Evolutionary conservation across 208 protist species (phyloP), one percentile per base, ranked within the genome.

Genomic region (Trypanosoma cruzi): DNA sequence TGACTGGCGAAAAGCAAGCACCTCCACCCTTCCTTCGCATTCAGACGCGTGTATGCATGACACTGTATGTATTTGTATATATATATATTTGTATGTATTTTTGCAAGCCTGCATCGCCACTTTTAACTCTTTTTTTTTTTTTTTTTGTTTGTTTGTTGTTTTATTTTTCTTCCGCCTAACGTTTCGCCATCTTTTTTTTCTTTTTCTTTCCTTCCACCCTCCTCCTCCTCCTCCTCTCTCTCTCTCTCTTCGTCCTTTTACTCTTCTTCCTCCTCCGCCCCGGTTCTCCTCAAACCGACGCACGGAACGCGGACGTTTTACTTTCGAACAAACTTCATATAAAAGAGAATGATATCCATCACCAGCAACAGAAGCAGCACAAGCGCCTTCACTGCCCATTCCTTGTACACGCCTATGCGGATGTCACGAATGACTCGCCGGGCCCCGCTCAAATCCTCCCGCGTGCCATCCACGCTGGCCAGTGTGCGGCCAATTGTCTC

Each of bases 361-460:
- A 80, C 34, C 50, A 93, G 14, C 22, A 93, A 57, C 10, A 78
- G 56, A 3, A 65, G 53, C 26, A 93, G 63, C 0, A 93, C 83
- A 29, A 71, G 65, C 26, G 74, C 84, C 63, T 93, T 93, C 36
- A 85, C 69, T 6, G 84, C 71, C 82, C 84, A 93, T 71, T 93
- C 88, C 74, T 86, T 88, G 61, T 89, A 93, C 42, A 93, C 82
- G 11, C 75, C 52, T 73, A 85, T 79, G 50, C 88, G 88, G 64
- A 93, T 88, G 50, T 82, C 73, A 20, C 71, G 84, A 74, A 93
- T 90, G 0, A 81, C 74, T 62, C 80, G 71, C 6, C 79, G 79
- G 0, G 83, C 84, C 31, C 83, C 85, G 24, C 67, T 50, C 40
- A 91, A 75, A 52, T 89, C 74, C 44, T 73, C 70, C 6, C 79